Evolutionary conservation across 228 moss, liverwort and hornwort species (phyloP).

Genomic region (Sphagnum magellanicum): DNA sequence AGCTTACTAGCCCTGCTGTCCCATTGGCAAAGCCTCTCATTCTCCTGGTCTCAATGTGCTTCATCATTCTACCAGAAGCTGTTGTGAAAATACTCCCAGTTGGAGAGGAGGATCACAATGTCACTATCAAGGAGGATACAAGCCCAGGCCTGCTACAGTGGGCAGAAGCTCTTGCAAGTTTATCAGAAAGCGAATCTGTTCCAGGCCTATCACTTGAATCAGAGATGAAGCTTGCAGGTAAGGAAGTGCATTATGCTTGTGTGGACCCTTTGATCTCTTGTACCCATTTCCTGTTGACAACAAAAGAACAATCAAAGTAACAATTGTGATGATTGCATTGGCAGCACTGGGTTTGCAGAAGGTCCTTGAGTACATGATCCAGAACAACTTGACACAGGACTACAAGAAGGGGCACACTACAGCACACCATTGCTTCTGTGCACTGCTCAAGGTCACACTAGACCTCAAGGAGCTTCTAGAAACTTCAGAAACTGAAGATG

Average conservation of each 20-base stretch:
- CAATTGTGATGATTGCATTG: background rate
- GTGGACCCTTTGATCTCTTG: background rate
- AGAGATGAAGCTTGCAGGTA: slow-evolving; percentile 61
- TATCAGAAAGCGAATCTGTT: slow-evolving; percentile 50
- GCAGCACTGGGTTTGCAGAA: slow-evolving; percentile 63
- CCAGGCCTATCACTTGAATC: slow-evolving; percentile 51
- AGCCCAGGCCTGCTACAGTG: slow-evolving; percentile 36
- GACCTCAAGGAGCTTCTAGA: slow-evolving; percentile 74
- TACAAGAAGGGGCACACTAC: slow-evolving; percentile 40
- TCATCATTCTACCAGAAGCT: slow-evolving; percentile 36
- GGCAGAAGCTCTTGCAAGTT: slow-evolving; percentile 34
- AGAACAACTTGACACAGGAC: slow-evolving; percentile 37
- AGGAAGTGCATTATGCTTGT: background rate
- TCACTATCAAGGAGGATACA: slow-evolving; percentile 23
- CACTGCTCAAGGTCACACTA: slow-evolving; percentile 67
- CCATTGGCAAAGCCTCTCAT: slow-evolving; percentile 58
- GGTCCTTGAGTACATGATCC: slow-evolving; percentile 45
- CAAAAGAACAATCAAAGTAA: background rate
- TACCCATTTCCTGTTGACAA: background rate
- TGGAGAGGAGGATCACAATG: slow-evolving; percentile 23
- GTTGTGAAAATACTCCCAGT: slow-evolving; percentile 32
- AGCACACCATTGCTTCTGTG: slow-evolving; percentile 64
- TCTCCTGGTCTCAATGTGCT: slow-evolving; percentile 45
- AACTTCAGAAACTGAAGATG: slow-evolving; percentile 56
- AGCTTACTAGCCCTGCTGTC: slow-evolving; percentile 28